Conservation (phyloP, 768 basidiomycete genomes). For the Russula sp. region DNA sequence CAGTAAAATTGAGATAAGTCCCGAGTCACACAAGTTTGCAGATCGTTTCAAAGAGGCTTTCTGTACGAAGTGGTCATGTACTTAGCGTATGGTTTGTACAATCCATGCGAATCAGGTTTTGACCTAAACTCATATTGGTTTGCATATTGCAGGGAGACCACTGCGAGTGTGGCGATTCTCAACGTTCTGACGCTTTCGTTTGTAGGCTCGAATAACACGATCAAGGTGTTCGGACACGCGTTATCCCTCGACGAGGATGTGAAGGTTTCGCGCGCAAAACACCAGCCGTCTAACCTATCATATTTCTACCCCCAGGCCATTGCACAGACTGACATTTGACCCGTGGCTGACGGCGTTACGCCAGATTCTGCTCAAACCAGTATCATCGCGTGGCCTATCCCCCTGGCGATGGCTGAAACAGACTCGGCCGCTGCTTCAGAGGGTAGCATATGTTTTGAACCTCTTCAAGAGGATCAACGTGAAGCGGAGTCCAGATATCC, state of each 20-base stretch:
- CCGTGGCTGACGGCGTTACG: conserved; percentile 41
- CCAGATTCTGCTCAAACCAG: conserved; percentile 55
- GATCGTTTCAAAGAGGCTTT: conserved; percentile 68
- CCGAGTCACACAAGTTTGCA: conserved; percentile 39
- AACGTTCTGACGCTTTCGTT: conserved; percentile 56
- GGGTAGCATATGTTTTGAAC: neutral
- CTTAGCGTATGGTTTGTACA: conserved; percentile 62
- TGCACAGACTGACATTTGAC: neutral
- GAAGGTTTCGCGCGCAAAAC: neutral
- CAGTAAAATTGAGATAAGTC: too few relatives aligned
- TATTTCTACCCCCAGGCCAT: too few relatives aligned
- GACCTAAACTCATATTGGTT: neutral
- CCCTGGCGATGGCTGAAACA: too few relatives aligned
- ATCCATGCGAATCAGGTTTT: too few relatives aligned
- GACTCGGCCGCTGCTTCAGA: conserved; percentile 12
- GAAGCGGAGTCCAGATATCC: neutral
- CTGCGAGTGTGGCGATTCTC: conserved; percentile 66
- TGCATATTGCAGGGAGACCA: conserved; percentile 55
- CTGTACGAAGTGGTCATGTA: conserved; percentile 52
- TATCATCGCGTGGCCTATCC: conserved; percentile 40
- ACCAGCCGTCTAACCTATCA: neutral
- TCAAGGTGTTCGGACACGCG: conserved; percentile 71
- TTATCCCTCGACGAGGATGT: conserved; percentile 65
- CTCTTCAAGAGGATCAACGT: neutral
- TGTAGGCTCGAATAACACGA: conserved; percentile 49